A percentile compares a stretch with the other conserved stretches of the same genome.
phyloP scores from a whole-genome alignment of 1,284 basidiomycete genomes.

The Pisolithus thermaeus region DNA sequence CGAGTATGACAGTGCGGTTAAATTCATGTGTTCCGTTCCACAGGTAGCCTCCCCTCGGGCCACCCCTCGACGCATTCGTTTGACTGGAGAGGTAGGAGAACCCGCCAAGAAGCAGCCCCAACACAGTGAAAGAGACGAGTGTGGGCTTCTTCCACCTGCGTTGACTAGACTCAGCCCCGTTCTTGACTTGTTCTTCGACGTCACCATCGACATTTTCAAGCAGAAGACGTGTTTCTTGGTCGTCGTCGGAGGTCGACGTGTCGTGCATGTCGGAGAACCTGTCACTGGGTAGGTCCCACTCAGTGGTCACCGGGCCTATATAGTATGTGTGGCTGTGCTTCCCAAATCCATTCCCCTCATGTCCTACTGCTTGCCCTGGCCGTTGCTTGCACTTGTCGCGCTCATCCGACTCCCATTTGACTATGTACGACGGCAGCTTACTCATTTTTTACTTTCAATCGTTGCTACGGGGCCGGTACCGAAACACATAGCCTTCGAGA shows the following conservation, averaged over 20 bases:
- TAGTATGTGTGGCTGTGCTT: constrained; percentile 18
- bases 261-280: background rate
- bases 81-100: constrained; percentile 6
- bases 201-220: constrained; percentile 5
- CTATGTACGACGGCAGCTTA: constrained; percentile 19
- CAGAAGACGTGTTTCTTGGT: constrained; percentile 6
- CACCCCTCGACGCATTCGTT: background rate
- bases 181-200: constrained; percentile 2
- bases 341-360: background rate
- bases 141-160: background rate
- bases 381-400: constrained; percentile 8
- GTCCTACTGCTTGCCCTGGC: background rate
- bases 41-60: constrained; percentile 8
- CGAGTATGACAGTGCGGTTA: constrained; percentile 73
- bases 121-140: constrained; percentile 9
- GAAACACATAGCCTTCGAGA: constrained; percentile 89
- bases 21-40: constrained; percentile 77
- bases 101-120: constrained; percentile 16
- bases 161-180: background rate
- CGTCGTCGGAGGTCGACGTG: background rate
- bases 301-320: no score
- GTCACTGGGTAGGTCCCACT: no score
- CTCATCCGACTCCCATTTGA: constrained; percentile 11
- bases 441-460: constrained; percentile 47
- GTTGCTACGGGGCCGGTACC: constrained; percentile 85